phyloP scores from a whole-genome alignment of 768 basidiomycete genomes.

The Polyporus arcularius region DNA sequence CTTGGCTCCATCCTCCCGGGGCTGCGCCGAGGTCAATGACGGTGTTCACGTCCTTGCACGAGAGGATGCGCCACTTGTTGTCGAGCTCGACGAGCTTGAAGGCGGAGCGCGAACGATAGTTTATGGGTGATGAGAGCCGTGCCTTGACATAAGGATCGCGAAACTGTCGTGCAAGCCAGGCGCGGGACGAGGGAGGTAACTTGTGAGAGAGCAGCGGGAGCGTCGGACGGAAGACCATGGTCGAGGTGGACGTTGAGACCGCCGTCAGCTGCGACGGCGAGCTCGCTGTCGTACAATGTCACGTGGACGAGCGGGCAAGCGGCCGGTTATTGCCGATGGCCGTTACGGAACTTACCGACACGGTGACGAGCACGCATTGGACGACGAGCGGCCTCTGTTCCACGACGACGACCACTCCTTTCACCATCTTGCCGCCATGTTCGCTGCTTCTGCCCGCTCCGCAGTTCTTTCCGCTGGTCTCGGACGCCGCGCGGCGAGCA shows the following conservation, averaged over 20 bases:
- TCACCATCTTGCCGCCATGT: slow-evolving; percentile 44
- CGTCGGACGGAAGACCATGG: slow-evolving; percentile 40
- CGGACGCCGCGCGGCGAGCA: slow-evolving; percentile 72
- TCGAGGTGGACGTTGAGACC: not conserved
- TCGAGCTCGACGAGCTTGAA: slow-evolving; percentile 90
- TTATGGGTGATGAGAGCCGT: slow-evolving; percentile 43
- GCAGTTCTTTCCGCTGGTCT: slow-evolving; percentile 47
- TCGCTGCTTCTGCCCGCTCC: slow-evolving; percentile 54
- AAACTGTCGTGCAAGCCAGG: slow-evolving; percentile 72
- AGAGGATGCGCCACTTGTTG: slow-evolving; percentile 54
- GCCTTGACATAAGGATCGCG: slow-evolving; percentile 71
- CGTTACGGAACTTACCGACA: slow-evolving; percentile 10
- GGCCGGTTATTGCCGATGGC: slow-evolving; percentile 9
- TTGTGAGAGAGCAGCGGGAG: slow-evolving; percentile 30
- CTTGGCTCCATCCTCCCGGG: slow-evolving; percentile 95
- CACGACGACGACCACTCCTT: slow-evolving; percentile 17
- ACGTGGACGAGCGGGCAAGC: too few species aligned
- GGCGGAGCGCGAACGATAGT: slow-evolving; percentile 84
- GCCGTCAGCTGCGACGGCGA: too few species aligned
- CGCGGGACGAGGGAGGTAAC: slow-evolving; percentile 43
- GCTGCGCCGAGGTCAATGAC: slow-evolving; percentile 91
- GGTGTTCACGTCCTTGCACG: slow-evolving; percentile 50
- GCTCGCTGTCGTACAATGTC: too few species aligned
- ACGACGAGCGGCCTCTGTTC: slow-evolving; percentile 10
- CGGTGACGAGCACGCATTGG: slow-evolving; percentile 14